Percentiles rank a stretch among this genome's conserved stretches.
Evolutionary conservation across 805 yeast genomes (phyloP).

Genomic region (Pichia kluyveri): DNA sequence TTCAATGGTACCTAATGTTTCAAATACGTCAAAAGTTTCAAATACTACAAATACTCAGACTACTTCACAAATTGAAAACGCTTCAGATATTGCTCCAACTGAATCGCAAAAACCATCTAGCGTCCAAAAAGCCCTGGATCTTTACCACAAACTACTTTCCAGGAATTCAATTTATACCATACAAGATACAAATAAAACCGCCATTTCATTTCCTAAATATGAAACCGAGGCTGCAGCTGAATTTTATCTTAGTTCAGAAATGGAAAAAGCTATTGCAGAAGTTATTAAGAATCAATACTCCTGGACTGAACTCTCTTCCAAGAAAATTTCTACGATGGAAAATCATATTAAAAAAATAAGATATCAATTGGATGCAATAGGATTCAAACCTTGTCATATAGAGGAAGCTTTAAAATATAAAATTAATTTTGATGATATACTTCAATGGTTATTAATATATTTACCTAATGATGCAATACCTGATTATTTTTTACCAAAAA

Average conservation of each 20-base stretch:
- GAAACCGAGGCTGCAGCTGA: conserved; percentile 67
- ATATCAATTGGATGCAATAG: conserved; percentile 31
- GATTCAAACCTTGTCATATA: conserved; percentile 64
- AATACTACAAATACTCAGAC: no score
- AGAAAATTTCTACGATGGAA: not conserved
- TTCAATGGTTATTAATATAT: conserved; percentile 78
- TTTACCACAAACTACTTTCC: no score
- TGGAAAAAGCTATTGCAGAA: conserved; percentile 54
- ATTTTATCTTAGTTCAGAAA: conserved; percentile 56
- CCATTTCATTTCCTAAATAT: conserved; percentile 35
- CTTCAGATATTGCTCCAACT: no score
- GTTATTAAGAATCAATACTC: conserved; percentile 47
- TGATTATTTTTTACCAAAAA: conserved; percentile 29
- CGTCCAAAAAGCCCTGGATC: no score
- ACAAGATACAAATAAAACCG: not conserved
- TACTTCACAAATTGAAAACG: no score
- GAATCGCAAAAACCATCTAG: no score
- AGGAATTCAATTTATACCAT: no score
- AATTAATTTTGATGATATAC: conserved; percentile 37
- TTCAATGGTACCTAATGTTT: no score
- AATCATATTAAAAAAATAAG: not conserved
- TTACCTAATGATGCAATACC: conserved; percentile 72
- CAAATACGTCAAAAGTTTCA: no score
- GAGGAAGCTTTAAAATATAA: conserved; percentile 62
- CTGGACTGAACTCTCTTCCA: conserved; percentile 33